Evolutionary conservation across 805 yeast genomes (phyloP).

Genomic region (Nakazawaea sp.): DNA sequence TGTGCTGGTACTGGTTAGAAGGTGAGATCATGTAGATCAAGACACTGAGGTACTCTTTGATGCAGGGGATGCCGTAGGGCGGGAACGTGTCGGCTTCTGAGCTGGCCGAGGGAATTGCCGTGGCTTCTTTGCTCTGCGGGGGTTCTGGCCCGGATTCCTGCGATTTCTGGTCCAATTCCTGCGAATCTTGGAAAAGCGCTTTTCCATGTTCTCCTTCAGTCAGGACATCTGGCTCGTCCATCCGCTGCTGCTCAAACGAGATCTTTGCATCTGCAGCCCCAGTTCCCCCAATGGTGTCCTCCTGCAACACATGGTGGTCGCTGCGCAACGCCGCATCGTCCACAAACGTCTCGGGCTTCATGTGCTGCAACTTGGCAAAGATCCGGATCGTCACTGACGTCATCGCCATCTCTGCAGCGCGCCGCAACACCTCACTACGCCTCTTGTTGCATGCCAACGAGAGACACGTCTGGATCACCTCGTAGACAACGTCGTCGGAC

Average conservation of each 20-base stretch:
- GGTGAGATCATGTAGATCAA: conserved; percentile 79
- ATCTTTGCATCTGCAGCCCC: conserved; percentile 6
- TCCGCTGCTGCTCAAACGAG: background rate
- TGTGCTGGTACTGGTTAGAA: conserved; percentile 73
- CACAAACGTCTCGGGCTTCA: conserved; percentile 35
- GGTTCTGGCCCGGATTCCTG: background rate
- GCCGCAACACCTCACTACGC: conserved; percentile 81
- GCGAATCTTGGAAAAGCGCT: background rate
- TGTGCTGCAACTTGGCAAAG: conserved; percentile 50
- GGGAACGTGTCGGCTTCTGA: conserved; percentile 11
- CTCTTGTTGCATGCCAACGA: conserved; percentile 89
- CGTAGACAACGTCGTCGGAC: conserved; percentile 78
- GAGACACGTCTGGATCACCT: conserved; percentile 85
- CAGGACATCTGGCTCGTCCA: background rate
- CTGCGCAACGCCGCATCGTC: conserved; percentile 22
- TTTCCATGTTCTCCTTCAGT: conserved; percentile 9
- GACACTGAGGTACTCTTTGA: conserved; percentile 70
- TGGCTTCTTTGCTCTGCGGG: background rate
- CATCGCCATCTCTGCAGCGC: conserved; percentile 83
- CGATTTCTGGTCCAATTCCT: background rate
- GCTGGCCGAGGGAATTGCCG: conserved; percentile 1
- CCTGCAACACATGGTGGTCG: conserved; percentile 37
- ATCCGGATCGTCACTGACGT: conserved; percentile 60
- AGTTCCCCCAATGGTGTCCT: conserved; percentile 51
- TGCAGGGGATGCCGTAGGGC: conserved; percentile 68